Evolutionary conservation across 108 stramenopile species (phyloP), one percentile per base, ranked within the genome.

Genomic region (Skeletonema costatum): DNA sequence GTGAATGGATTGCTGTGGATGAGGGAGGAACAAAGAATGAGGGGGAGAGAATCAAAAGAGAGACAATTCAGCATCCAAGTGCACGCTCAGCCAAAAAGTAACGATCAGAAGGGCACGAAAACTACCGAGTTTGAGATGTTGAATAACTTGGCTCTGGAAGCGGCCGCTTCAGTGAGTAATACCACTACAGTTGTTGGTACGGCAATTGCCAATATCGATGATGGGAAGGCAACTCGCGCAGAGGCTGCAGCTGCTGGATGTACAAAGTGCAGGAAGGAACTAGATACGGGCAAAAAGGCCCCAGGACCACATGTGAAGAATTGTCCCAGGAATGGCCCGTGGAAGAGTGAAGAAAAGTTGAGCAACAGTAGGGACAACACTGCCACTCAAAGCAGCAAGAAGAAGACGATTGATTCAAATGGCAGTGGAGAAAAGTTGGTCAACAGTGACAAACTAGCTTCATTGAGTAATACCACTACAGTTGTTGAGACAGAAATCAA

Each of bases 1-100:
- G 72, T 33, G 72, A 64, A 32, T 73, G 72, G 72, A 51, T 64
- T 64, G 35, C 63, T 53, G 48, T 21, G 25, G 25, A 73, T 19
- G 63, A 73, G 21, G 38, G 17, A n/a, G 63, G 41, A 41, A 42
- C 9, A 29, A 2, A 56, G 19, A 56, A n/a, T 56, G 10, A n/a
- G 8, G 68, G 46, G 13, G 33, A 69, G 33, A 69, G 30, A 11
- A 30, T 0, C 12, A 42, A 60, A 30, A 35, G 31, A 69, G 17
- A 17, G 14, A 32, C 46, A 42, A 25, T 25, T 8, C 48, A 35
- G 3, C 38, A 21, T 16, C 33, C 16, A 64, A 33, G n/a, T 11
- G 3, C 11, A 29, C 50, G n/a, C 50, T 19, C 50, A 2, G 7
- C 50, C 50, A 25, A 25, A 56, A 21, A 5, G 25, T n/a, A 29